These are phyloP conservation scores for Aspergillus sclerotioniger DNA, from an alignment of 495 filamentous ascomycete species.

Conservation along the genomic window DNA sequence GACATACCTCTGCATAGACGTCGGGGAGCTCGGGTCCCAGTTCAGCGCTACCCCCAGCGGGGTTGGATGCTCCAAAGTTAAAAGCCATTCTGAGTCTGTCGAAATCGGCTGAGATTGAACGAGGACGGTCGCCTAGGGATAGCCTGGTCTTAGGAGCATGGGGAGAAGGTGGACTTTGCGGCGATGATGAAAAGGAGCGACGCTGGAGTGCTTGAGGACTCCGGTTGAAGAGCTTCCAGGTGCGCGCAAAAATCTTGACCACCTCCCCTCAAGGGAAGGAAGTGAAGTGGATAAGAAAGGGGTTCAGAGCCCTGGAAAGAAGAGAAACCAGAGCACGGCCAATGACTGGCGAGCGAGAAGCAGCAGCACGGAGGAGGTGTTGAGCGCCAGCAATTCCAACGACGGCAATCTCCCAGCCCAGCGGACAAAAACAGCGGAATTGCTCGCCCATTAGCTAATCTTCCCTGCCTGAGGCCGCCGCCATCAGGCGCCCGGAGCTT, in stretches of 20 bases:
- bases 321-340: background rate
- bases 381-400: background rate
- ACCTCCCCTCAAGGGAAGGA: constrained; percentile 28
- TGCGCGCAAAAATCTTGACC: constrained; percentile 43
- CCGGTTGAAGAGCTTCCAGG: constrained; percentile 37
- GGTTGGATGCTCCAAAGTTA: constrained; percentile 43
- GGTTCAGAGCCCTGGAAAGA: constrained; percentile 4
- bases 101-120: constrained; percentile 40
- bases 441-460: constrained; percentile 14
- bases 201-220: constrained; percentile 43
- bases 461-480: constrained; percentile 35
- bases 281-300: constrained; percentile 8
- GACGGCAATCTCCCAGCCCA: background rate
- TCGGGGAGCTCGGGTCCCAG: constrained; percentile 47
- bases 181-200: constrained; percentile 39
- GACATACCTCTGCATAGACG: constrained; percentile 47
- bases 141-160: constrained; percentile 36
- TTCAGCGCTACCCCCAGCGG: constrained; percentile 35
- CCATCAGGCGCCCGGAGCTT: constrained; percentile 44
- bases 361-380: background rate
- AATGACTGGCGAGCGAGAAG: background rate
- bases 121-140: constrained; percentile 38
- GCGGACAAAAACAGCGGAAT: constrained; percentile 34
- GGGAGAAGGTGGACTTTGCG: constrained; percentile 31
- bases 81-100: constrained; percentile 67